Evolutionary conservation across 2,329 filamentous ascomycete genomes (phyloP), one percentile per base, ranked within the genome.

Genomic region (Pseudofabraea citricarpa): DNA sequence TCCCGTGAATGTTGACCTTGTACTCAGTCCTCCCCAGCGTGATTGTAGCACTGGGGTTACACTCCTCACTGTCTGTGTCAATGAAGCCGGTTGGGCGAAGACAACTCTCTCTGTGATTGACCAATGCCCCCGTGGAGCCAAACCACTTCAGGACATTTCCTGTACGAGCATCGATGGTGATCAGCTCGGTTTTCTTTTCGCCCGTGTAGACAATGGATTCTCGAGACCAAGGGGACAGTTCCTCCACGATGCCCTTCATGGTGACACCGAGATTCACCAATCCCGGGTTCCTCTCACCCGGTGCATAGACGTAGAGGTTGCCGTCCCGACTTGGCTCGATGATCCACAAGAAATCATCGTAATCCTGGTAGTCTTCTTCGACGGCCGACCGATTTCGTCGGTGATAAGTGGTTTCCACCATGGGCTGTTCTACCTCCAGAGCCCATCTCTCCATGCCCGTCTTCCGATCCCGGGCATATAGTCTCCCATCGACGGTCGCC

Each of bases 401-500:
- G 62, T 90, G 81, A 64, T 96, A 90, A 46, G 79, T 82, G 36
- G 89, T 95, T 67, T 96, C 87, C 50, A 97, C 84, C 80, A 95
- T 90, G 55, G 91, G 88, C 56, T 85, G 81, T 56, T 89, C 86
- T 48, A 86, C 81, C 65, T 89, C 81, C 49, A 95, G 76, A 59
- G 86, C 84, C 93, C 93, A 97, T 62, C 83, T 85, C 56, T 85
- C 77, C 51, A 83, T 77, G 56, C 93, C 93, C 41, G 86, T 93
- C 63, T 84, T 86, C 59, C 93, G 81, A 71, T 96, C 89, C 66
- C 83, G 83, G 64, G 91, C 90, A 71, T 95, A 87, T 60, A 97
- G 81, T 65, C 89, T 87, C 76, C 93, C 93, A 76, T 97, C 90
- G 81, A 97, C 87, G 79, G 93, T 97, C 87, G 93, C 91, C 86